These are phyloP conservation scores for Blastocystis sp. DNA, from an alignment of 352 stramenopile genomes.

Conservation along the genomic window DNA sequence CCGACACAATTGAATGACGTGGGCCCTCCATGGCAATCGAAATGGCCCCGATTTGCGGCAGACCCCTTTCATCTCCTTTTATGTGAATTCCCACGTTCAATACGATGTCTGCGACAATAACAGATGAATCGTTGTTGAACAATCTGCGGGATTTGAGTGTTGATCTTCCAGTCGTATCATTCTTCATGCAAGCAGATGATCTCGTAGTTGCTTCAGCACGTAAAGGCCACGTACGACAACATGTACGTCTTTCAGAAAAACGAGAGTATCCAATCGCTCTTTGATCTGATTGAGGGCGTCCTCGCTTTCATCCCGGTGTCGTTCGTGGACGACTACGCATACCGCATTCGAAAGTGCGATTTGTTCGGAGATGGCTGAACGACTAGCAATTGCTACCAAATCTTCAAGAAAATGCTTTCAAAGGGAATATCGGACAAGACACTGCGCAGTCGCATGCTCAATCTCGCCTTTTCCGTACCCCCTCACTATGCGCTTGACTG, in stretches of 20 bases:
- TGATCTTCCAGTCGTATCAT: constrained; percentile 14
- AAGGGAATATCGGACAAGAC: constrained; percentile 1
- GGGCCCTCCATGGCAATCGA: background rate
- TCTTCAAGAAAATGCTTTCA: constrained; percentile 62
- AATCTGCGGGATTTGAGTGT: constrained; percentile 49
- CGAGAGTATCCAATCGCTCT: background rate
- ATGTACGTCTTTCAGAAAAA: constrained; percentile 36
- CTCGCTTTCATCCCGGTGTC: constrained; percentile 31
- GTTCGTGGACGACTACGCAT: constrained; percentile 40
- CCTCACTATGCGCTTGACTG: background rate
- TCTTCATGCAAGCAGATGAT: background rate
- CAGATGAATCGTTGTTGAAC: background rate
- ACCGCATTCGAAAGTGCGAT: constrained; percentile 48
- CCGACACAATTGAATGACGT: background rate
- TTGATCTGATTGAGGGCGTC: background rate
- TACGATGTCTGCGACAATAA: constrained; percentile 3
- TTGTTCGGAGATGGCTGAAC: background rate
- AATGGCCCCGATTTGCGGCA: background rate
- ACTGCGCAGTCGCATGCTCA: background rate
- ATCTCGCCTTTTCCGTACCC: constrained; percentile 1
- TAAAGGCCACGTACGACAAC: constrained; percentile 31
- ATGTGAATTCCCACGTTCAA: background rate
- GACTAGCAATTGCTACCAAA: constrained; percentile 31
- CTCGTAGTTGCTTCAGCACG: constrained; percentile 36
- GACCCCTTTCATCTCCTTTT: background rate